These are phyloP conservation scores for Clohesyomyces aquaticus DNA, from an alignment of 495 filamentous ascomycete species.

Conservation along the genomic window DNA sequence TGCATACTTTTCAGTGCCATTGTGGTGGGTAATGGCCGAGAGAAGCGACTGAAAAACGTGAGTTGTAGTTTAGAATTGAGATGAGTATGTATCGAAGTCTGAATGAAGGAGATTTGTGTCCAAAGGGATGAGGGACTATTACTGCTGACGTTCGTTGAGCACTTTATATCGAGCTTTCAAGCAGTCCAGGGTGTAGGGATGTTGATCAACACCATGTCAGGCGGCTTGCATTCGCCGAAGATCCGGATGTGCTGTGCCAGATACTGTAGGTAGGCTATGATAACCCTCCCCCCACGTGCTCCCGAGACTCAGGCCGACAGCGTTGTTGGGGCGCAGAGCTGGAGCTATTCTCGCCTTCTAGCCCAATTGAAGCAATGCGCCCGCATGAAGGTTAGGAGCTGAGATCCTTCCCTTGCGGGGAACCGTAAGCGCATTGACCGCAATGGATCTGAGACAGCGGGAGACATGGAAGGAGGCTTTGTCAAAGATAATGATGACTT, in stretches of 20 bases:
- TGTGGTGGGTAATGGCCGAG: too few relatives aligned
- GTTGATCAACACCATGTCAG: not conserved
- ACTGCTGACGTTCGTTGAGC: not conserved
- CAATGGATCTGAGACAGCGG: too few relatives aligned
- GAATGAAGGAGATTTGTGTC: not conserved
- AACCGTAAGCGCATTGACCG: too few relatives aligned
- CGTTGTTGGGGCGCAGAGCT: not conserved
- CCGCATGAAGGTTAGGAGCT: not conserved
- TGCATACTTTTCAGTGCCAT: slow-evolving; percentile 22
- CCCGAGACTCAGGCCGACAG: not conserved
- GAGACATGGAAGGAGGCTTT: not conserved
- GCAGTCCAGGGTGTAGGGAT: not conserved
- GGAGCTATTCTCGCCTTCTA: not conserved
- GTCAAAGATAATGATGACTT: too few relatives aligned
- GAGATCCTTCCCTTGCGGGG: slow-evolving; percentile 2
- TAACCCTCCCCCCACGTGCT: not conserved
- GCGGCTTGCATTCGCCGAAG: not conserved
- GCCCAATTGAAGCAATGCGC: not conserved
- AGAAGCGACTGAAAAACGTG: too few relatives aligned
- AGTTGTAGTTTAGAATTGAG: not conserved
- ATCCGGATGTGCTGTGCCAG: not conserved
- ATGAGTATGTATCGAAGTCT: not conserved
- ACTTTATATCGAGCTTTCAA: not conserved
- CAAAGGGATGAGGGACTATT: not conserved
- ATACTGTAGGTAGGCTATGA: not conserved